Conservation (phyloP, 352 stramenopile genomes). For the Pythium myriotylum region DNA sequence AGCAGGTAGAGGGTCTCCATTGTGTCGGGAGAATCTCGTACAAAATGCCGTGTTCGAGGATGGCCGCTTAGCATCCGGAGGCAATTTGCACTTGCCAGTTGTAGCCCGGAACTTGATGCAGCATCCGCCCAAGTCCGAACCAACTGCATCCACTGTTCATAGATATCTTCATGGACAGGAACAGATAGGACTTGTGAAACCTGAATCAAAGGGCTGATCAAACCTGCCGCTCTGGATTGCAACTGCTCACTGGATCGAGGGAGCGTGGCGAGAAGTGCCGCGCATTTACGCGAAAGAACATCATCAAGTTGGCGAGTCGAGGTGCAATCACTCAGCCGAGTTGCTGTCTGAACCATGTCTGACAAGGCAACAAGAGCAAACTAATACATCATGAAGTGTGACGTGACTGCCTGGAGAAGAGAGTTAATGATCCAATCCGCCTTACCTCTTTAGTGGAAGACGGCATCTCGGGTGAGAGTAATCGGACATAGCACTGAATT, state of each 20-base stretch:
- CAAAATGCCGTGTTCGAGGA: slow-evolving; percentile 44
- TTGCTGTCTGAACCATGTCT: slow-evolving; percentile 34
- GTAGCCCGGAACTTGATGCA: slow-evolving; percentile 24
- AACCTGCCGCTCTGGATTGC: slow-evolving; percentile 47
- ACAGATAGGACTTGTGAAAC: slow-evolving; percentile 38
- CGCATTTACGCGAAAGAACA: slow-evolving; percentile 41
- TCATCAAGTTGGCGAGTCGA: slow-evolving; percentile 34
- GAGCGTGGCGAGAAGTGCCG: slow-evolving; percentile 41
- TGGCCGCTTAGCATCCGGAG: slow-evolving; percentile 57
- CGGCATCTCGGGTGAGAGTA: slow-evolving; percentile 65
- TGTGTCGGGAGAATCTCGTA: slow-evolving; percentile 53
- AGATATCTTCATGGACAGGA: slow-evolving; percentile 39
- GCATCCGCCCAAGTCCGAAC: slow-evolving; percentile 44
- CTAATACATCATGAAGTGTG: too few relatives aligned
- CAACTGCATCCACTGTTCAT: slow-evolving; percentile 69
- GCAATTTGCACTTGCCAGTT: slow-evolving; percentile 47
- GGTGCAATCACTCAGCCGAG: slow-evolving; percentile 24
- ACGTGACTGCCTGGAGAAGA: too few relatives aligned
- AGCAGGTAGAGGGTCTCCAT: slow-evolving; percentile 58
- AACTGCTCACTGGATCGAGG: slow-evolving; percentile 35
- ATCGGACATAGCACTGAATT: slow-evolving; percentile 32
- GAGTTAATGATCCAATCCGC: not conserved
- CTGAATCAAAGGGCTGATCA: slow-evolving; percentile 54
- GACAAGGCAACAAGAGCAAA: slow-evolving; percentile 21
- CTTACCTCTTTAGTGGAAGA: slow-evolving; percentile 44